Evolutionary conservation across 345 rosid species (phyloP).

Genomic region (Arabis hirsuta): DNA sequence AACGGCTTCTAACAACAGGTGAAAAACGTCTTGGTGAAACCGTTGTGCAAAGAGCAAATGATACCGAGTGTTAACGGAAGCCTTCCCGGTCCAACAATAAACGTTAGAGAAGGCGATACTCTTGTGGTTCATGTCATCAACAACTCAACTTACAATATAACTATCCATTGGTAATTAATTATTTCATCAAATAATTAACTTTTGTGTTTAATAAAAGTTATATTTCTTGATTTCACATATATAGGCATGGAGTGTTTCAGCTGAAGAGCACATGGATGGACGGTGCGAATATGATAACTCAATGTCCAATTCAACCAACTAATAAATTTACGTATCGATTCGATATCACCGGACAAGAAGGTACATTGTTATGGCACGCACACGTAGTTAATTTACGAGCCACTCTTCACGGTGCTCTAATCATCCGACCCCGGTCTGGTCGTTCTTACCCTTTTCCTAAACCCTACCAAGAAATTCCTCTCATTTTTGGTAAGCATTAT

Average conservation of each 20-base stretch:
- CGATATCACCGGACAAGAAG: conserved; percentile 47
- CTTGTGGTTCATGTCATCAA: conserved; percentile 72
- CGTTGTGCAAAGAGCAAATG: conserved; percentile 60
- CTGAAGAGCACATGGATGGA: conserved; percentile 50
- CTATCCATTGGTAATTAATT: conserved; percentile 73
- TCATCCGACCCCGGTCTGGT: conserved; percentile 47
- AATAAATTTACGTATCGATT: conserved; percentile 47
- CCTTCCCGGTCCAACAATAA: conserved; percentile 74
- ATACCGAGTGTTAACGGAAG: conserved; percentile 69
- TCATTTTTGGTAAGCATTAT: conserved; percentile 35
- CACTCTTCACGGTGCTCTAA: conserved; percentile 53
- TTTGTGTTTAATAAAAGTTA: background rate
- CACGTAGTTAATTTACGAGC: conserved; percentile 46
- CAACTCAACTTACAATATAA: conserved; percentile 71
- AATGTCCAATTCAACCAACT: conserved; percentile 50
- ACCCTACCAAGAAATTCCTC: conserved; percentile 41
- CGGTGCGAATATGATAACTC: conserved; percentile 47
- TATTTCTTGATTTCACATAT: background rate
- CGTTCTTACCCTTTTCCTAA: conserved; percentile 39
- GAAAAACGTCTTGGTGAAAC: conserved; percentile 48
- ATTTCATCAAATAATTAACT: background rate
- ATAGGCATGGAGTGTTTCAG: conserved; percentile 56
- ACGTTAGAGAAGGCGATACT: conserved; percentile 76
- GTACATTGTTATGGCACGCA: conserved; percentile 59
- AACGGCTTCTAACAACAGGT: conserved; percentile 51